Conservation (phyloP, 305 asterid genomes). For the Withania somnifera region DNA sequence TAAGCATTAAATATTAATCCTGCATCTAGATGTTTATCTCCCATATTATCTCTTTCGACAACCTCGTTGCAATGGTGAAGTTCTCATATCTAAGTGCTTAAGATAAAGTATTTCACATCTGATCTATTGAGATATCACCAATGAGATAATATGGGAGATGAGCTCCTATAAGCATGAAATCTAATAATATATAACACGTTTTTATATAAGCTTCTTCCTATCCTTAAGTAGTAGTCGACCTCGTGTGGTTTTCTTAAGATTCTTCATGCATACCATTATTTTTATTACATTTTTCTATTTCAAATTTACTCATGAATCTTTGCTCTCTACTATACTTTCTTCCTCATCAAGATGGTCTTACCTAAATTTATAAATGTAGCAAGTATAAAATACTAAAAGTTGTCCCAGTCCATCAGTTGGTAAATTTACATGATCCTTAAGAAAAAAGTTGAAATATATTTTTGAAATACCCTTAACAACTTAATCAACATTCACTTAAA, state of each 20-base stretch:
- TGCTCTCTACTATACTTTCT: neutral
- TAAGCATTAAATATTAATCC: neutral
- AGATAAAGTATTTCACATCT: neutral
- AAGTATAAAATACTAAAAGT: neutral
- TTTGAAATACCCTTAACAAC: too few relatives aligned
- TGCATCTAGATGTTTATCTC: neutral
- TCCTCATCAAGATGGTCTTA: neutral
- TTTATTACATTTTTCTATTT: neutral
- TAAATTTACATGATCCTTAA: neutral
- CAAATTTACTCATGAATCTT: neutral
- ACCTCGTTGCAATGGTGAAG: neutral
- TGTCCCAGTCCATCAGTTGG: neutral
- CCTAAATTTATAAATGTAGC: neutral
- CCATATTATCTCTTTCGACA: neutral
- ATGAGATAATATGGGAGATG: neutral
- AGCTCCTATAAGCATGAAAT: neutral
- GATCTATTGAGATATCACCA: neutral
- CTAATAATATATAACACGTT: neutral
- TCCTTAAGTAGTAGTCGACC: neutral
- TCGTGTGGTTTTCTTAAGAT: neutral
- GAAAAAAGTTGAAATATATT: neutral
- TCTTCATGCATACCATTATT: neutral
- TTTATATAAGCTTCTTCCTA: neutral
- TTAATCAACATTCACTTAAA: too few relatives aligned
- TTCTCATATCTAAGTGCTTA: neutral